Evolutionary conservation across 2,329 filamentous ascomycete species (phyloP), one percentile per base, ranked within the genome.

Genomic region (Phaeosphaeria sp.): DNA sequence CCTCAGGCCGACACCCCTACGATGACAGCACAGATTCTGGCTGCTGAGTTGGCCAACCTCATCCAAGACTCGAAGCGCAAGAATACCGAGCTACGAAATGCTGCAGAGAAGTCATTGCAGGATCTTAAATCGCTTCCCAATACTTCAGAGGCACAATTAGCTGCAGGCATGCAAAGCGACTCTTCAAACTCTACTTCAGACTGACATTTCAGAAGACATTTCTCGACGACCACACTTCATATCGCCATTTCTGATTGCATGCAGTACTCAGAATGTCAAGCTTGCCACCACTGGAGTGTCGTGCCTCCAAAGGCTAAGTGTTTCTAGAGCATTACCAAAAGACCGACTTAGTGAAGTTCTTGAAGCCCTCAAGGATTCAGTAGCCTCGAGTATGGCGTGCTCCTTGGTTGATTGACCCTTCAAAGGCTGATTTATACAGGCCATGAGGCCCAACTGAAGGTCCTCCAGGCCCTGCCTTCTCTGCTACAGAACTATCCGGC

Each of bases 11-110:
- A 49, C 52, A 47, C 51, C 58, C 58, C 55, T 62, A 89, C 81
- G 72, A 97, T 97, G 93, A 96, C 93, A 78, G 90, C 92, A 71
- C 92, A 96, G 85, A 89, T 97, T 72, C 85, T 97, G 72, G 88
- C 89, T 73, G 89, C 91, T 57, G 93, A 97, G 85, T 87, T 97
- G 77, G 87, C 90, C 72, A 96, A 92, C 80, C 87, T 97, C 76
- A 90, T 97, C 71, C 92, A 96, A 78, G 95, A 99, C 82, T 95
- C 93, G 75, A 98, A 96, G 80, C 87, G 94, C 72, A 98, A 96
- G 80, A 90, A 97, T 78, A 87, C 90, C 67, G 95, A 98, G 71
- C 84, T 99, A 52, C 88, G 91, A 81, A 91, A 90, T 84, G 92
- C 95, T 50, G 93, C 95, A 25, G 95, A 99, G 74, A 96, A 93